phyloP scores from a whole-genome alignment of 257 asterid genomes.

The Forsythia viridissima region DNA sequence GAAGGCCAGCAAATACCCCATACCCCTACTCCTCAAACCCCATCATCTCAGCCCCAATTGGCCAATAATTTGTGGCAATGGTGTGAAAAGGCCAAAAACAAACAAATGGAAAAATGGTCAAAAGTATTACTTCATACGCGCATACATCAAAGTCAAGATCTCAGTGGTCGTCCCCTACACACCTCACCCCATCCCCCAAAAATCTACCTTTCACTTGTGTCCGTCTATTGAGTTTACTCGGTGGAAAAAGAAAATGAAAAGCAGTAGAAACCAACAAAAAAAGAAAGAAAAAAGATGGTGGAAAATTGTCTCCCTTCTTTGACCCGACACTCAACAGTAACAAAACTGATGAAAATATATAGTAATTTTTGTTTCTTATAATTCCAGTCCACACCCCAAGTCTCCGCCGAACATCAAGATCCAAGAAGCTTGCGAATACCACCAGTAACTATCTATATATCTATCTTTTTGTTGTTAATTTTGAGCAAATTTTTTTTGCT shows the following conservation, averaged over 20 bases:
- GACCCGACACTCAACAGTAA: not conserved
- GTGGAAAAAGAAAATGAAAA: not conserved
- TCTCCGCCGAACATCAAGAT: not conserved
- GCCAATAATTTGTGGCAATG: not conserved
- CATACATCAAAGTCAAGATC: not conserved
- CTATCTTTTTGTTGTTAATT: not conserved
- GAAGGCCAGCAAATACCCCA: not conserved
- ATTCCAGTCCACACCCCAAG: not conserved
- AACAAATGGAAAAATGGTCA: not conserved
- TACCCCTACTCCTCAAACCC: not conserved
- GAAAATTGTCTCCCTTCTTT: slow-evolving; percentile 1
- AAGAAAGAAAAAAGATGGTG: not conserved
- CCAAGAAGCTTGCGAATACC: not conserved
- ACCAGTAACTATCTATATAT: not conserved
- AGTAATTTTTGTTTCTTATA: not conserved
- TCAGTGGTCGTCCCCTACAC: not conserved
- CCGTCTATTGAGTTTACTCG: not conserved
- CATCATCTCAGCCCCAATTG: not conserved
- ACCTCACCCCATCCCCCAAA: not conserved
- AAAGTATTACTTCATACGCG: not conserved
- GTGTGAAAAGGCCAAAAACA: not conserved
- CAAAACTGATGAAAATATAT: not conserved
- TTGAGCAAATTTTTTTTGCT: not conserved
- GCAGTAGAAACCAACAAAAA: not conserved
- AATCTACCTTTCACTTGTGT: not conserved